These are phyloP conservation scores for Ceratocystis diversiconidia DNA, from an alignment of 2,329 filamentous ascomycete genomes.

Conservation along the genomic window DNA sequence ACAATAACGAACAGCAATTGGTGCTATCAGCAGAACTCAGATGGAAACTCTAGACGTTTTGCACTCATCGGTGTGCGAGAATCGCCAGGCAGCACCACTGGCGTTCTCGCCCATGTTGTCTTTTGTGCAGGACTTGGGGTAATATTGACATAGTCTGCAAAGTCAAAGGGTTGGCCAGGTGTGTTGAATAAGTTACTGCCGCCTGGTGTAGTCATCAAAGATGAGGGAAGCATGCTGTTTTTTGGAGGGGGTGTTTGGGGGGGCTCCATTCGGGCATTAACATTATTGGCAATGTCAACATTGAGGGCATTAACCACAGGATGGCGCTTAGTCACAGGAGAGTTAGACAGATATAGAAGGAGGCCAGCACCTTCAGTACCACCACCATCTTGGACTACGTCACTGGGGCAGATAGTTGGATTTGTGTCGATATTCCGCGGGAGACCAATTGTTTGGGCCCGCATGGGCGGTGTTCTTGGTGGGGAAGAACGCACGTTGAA, in stretches of 20 bases:
- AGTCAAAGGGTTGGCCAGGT: constrained; percentile 74
- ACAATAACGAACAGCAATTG: constrained; percentile 12
- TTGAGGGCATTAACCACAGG: constrained; percentile 6
- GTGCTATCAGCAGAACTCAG: constrained; percentile 15
- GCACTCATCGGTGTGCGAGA: constrained; percentile 16
- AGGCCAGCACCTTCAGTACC: constrained; percentile 72
- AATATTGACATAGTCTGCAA: constrained; percentile 94
- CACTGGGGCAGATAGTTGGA: constrained; percentile 9
- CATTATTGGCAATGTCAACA: constrained; percentile 39
- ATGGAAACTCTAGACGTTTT: constrained; percentile 16
- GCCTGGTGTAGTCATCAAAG: constrained; percentile 77
- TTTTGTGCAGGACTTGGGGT: constrained; percentile 89
- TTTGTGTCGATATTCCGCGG: constrained; percentile 27
- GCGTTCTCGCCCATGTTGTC: constrained; percentile 50
- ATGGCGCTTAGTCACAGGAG: constrained; percentile 53
- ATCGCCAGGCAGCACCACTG: constrained; percentile 54
- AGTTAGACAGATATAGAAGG: constrained; percentile 74
- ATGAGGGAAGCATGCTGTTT: constrained; percentile 56
- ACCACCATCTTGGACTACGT: constrained; percentile 1
- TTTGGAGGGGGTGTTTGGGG: constrained; percentile 63
- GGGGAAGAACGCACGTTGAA: constrained; percentile 68
- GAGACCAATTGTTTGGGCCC: constrained; percentile 35
- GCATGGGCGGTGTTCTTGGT: constrained; percentile 66
- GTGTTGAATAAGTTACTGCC: constrained; percentile 59
- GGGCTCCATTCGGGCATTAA: constrained; percentile 44